Base-by-base conservation (phyloP, 768 basidiomycete species). In the Tephrocybe rancida region DNA sequence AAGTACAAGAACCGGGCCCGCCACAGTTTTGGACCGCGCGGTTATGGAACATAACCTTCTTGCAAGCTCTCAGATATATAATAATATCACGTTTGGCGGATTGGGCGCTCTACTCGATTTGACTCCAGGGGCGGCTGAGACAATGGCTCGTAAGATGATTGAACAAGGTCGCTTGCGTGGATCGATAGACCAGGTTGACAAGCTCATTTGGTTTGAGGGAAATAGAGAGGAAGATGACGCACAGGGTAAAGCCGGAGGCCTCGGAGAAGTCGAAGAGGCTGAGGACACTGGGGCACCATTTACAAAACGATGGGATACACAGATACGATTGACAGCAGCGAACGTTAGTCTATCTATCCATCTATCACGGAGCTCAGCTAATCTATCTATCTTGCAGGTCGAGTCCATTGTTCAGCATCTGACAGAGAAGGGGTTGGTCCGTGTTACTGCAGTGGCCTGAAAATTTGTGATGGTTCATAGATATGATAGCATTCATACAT, bases 21-120 rank as follows among this genome's bases (percentile, higher is more conserved):
- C 92, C 5, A 98, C 95, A 9, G 95, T 99, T 18, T 81, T 99
- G 38, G 97, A 98, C 68, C 85, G 95, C 42, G 97, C 97, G 5
- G 95, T 99, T 42, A 92, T 98, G 88, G 97, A 99, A 68, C 97
- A 99, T 73, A 99, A 99, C 69, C 79, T 99, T 9, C 83, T 98
- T 56, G 94, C 95, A 3, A 95, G 94, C 69, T 96, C 95, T 3
- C 92, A 95, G 64, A 94, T 98, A 47, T 99, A 98, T 69, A 94
- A 92, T 68, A 98, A 98, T 63, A 97, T 99, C 73, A 92, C 93
- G 24, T 98, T 98, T 72, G 76, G 82, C 24, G 97, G 96, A n/a
- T 73, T 98, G 9, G 97, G 97, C 19, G 85, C 90, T 1, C 75
- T 98, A 14, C 79, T 99, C 43, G 92, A 94, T 65, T 74, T 98